These are phyloP conservation scores for Bipolaris victoriae DNA, from an alignment of 2,329 filamentous ascomycete species.

Conservation along the genomic window DNA sequence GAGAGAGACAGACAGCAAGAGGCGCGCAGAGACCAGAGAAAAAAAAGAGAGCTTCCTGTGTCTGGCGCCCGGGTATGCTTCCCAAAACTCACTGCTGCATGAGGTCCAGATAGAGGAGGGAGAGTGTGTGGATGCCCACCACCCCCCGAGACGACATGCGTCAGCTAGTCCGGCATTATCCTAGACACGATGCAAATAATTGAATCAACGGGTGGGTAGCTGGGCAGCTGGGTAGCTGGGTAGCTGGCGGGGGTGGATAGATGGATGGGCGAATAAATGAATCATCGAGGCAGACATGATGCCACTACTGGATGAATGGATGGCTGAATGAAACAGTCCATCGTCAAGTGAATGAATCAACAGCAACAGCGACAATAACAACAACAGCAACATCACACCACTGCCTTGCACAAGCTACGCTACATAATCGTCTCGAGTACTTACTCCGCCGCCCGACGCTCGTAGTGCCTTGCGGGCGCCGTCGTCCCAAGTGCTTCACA, in stretches of 20 bases:
- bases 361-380: not conserved
- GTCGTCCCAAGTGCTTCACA: constrained; percentile 13
- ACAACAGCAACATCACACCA: not conserved
- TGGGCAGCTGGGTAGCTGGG: not conserved
- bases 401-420: not conserved
- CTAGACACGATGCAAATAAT: constrained; percentile 10
- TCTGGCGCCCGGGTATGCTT: constrained; percentile 21
- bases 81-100: constrained; percentile 30
- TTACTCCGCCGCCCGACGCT: not conserved
- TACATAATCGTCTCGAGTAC: not conserved
- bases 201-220: not conserved
- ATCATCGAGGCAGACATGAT: not conserved
- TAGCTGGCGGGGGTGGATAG: not conserved
- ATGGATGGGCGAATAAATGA: not conserved
- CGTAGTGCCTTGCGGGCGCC: not conserved
- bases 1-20: not conserved
- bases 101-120: constrained; percentile 6
- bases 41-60: constrained; percentile 15
- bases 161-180: constrained; percentile 31
- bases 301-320: not conserved
- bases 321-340: no score
- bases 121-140: constrained; percentile 25
- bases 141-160: constrained; percentile 26
- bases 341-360: constrained; percentile 1
- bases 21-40: not conserved